Percentiles rank a stretch among this genome's conserved stretches.
Conservation (phyloP, 2,329 filamentous ascomycete species). For the Aspergillus novofumigatus region DNA sequence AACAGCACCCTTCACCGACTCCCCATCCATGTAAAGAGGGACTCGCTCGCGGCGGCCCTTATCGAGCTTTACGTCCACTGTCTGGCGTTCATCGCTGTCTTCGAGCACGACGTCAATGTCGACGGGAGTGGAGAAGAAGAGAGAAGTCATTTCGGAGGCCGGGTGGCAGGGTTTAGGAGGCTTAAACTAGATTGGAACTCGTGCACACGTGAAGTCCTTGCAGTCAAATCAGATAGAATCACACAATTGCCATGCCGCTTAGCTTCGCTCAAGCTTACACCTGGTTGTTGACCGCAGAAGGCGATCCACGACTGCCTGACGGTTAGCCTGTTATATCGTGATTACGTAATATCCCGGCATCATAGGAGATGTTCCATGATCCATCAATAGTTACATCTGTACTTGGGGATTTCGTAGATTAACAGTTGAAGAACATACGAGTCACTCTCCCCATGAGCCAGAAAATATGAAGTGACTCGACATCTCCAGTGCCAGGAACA, state of each 20-base stretch:
- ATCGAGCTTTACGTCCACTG: conserved; percentile 96
- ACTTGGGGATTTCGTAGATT: neutral
- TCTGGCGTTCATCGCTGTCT: conserved; percentile 86
- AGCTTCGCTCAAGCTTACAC: neutral
- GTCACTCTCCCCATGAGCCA: neutral
- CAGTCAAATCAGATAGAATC: neutral
- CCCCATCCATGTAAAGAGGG: conserved; percentile 94
- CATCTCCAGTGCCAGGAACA: neutral
- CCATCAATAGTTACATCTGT: neutral
- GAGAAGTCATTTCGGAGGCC: conserved; percentile 73
- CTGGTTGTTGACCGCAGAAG: neutral
- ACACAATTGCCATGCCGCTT: conserved; percentile 1
- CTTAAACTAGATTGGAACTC: conserved; percentile 13
- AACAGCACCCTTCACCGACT: conserved; percentile 94
- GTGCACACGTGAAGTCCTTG: neutral
- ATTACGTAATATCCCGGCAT: conserved; percentile 12
- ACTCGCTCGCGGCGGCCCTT: conserved; percentile 97
- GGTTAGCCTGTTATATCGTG: conserved; percentile 6
- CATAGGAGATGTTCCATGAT: neutral
- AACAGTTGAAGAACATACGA: neutral
- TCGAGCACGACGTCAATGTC: conserved; percentile 99
- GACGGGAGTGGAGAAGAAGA: conserved; percentile 96
- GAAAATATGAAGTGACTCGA: neutral
- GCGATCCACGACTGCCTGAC: conserved; percentile 4
- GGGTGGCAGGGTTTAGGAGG: conserved; percentile 1